Percentiles rank a stretch among this genome's conserved stretches.
Evolutionary conservation across 1,284 basidiomycete species (phyloP).

Genomic region (Irpex sp.): DNA sequence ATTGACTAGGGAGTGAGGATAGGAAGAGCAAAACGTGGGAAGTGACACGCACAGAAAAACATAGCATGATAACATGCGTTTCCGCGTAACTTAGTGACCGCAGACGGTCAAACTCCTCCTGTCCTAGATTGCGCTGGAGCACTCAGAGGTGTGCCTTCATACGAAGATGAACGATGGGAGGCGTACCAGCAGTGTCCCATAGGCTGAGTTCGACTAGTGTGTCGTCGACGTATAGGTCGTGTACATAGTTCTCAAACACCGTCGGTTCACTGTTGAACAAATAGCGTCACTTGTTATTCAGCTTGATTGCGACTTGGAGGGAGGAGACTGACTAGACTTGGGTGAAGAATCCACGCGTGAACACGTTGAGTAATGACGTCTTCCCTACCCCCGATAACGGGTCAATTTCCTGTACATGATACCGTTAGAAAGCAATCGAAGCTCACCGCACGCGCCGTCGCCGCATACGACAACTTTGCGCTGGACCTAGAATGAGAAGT

Average conservation of each 20-base stretch:
- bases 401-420: neutral
- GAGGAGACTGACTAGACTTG: slow-evolving; percentile 81
- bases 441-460: slow-evolving; percentile 90
- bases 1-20: neutral
- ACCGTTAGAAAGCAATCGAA: slow-evolving; percentile 10
- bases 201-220: slow-evolving; percentile 90
- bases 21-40: slow-evolving; percentile 6
- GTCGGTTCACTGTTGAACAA: slow-evolving; percentile 79
- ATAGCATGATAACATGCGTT: slow-evolving; percentile 94
- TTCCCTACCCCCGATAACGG: slow-evolving; percentile 56
- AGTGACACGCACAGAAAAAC: slow-evolving; percentile 81
- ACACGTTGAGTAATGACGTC: slow-evolving; percentile 87
- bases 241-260: slow-evolving; percentile 94
- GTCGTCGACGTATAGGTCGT: slow-evolving; percentile 86
- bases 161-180: neutral
- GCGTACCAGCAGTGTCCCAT: slow-evolving; percentile 95
- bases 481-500: slow-evolving; percentile 52
- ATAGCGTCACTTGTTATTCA: neutral
- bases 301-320: slow-evolving; percentile 9
- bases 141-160: slow-evolving; percentile 14
- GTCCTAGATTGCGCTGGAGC: slow-evolving; percentile 60
- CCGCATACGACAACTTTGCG: slow-evolving; percentile 88
- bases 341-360: slow-evolving; percentile 89
- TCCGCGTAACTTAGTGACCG: slow-evolving; percentile 94
- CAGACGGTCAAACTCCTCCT: slow-evolving; percentile 95